Conservation (phyloP, 2,329 filamentous ascomycete species). For the Pseudogymnoascus destructans region DNA sequence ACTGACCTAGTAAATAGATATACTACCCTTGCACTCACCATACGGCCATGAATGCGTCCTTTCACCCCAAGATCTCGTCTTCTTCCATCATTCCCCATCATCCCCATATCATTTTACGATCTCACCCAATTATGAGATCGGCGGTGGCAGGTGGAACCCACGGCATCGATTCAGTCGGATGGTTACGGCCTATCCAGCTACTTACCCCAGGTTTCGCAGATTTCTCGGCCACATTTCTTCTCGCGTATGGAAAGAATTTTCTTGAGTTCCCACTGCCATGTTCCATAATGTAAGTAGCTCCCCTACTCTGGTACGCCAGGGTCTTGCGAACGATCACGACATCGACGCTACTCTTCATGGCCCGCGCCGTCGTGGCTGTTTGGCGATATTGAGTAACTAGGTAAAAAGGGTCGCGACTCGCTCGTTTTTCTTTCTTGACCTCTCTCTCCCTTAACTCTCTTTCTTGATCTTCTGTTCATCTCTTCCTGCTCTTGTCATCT, state of each 20-base stretch:
- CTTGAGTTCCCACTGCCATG: neutral
- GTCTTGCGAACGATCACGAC: constrained; percentile 5
- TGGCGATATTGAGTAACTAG: neutral
- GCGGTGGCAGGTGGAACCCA: constrained; percentile 1
- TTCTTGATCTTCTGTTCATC: neutral
- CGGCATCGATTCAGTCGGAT: neutral
- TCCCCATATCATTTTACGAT: neutral
- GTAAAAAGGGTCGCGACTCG: neutral
- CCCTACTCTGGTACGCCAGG: neutral
- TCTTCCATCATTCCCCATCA: constrained; percentile 3
- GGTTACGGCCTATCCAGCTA: neutral
- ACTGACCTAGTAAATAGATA: neutral
- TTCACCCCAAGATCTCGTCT: constrained; percentile 2
- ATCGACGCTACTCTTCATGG: constrained; percentile 4
- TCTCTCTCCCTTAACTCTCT: neutral
- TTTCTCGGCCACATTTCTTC: constrained; percentile 6
- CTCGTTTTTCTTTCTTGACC: neutral
- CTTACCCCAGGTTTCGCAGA: neutral
- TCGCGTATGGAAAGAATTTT: constrained; percentile 1
- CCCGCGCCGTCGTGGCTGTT: neutral
- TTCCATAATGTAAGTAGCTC: neutral
- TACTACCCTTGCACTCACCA: neutral
- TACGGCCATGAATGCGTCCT: neutral
- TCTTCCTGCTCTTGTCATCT: neutral
- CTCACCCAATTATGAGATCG: neutral